Evolutionary conservation across 192 early-diverging fungal genomes (phyloP).

Genomic region (Coemansia sp.): DNA sequence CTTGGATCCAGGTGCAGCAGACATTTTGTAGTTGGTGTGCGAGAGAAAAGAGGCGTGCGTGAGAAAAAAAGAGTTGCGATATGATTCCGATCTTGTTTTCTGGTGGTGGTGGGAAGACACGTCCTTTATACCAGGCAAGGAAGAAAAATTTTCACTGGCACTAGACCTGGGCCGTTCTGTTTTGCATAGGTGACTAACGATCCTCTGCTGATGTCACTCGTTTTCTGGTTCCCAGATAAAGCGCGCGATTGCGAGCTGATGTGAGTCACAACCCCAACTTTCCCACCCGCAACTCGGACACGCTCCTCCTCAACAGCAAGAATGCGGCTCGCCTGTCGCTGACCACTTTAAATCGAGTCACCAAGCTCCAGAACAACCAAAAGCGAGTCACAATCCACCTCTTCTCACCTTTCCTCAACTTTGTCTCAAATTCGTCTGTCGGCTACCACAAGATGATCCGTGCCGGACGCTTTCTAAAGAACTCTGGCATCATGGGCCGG

Average conservation of each 20-base stretch:
- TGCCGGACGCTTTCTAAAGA: slow-evolving; percentile 36
- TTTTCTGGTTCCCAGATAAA: neutral
- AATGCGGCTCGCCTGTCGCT: too few relatives aligned
- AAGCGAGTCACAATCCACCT: too few relatives aligned
- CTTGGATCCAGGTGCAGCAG: slow-evolving; percentile 61
- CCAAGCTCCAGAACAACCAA: too few relatives aligned
- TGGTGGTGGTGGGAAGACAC: neutral
- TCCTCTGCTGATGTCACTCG: slow-evolving; percentile 3
- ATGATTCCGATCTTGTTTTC: slow-evolving; percentile 3
- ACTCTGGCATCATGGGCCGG: slow-evolving; percentile 31
- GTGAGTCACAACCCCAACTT: slow-evolving; percentile 1
- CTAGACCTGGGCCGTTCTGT: neutral
- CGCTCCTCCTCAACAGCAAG: too few relatives aligned
- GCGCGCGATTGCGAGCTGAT: neutral
- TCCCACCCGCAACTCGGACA: neutral
- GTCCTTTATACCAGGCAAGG: neutral
- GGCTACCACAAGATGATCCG: slow-evolving; percentile 31
- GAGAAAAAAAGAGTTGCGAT: slow-evolving; percentile 4
- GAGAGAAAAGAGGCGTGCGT: neutral
- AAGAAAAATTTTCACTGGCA: neutral
- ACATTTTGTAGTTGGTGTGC: slow-evolving; percentile 17
- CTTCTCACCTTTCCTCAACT: neutral
- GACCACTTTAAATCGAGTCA: too few relatives aligned
- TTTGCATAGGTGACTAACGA: neutral
- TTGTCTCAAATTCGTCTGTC: slow-evolving; percentile 9